phyloP scores from a whole-genome alignment of 2,329 filamentous ascomycete genomes.

The Pyrenophora tritici-repentis region DNA sequence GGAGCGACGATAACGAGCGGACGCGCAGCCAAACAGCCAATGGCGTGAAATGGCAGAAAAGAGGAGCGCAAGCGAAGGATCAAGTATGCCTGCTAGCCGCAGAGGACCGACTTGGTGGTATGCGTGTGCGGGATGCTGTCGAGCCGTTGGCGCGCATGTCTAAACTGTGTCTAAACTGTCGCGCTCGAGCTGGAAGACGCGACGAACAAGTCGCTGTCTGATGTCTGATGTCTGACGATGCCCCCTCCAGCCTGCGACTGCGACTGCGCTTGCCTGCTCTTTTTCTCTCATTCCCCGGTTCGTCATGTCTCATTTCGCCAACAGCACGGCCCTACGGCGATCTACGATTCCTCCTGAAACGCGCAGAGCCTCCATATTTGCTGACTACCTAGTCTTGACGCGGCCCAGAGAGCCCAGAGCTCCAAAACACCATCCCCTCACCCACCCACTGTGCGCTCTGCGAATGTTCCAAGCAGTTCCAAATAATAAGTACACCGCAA shows the following conservation, averaged over 20 bases:
- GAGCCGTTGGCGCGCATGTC: slow-evolving; percentile 2
- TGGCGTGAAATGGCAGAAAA: slow-evolving; percentile 11
- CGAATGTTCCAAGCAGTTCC: neutral
- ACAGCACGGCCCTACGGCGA: slow-evolving; percentile 5
- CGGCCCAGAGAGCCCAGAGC: neutral
- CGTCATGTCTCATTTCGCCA: slow-evolving; percentile 14
- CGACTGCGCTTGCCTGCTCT: neutral
- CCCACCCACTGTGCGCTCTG: neutral
- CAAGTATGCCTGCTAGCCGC: slow-evolving; percentile 4
- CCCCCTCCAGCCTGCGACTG: slow-evolving; percentile 4
- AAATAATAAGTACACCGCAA: neutral
- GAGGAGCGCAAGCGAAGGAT: slow-evolving; percentile 17
- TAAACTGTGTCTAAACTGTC: neutral
- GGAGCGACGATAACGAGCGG: slow-evolving; percentile 14
- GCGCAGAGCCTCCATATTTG: slow-evolving; percentile 5
- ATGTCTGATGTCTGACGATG: neutral
- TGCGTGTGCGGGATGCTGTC: slow-evolving; percentile 9
- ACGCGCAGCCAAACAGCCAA: slow-evolving; percentile 18
- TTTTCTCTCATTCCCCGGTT: neutral
- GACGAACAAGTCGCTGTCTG: neutral
- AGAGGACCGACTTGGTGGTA: slow-evolving; percentile 17
- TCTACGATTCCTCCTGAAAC: slow-evolving; percentile 14
- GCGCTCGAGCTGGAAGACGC: neutral
- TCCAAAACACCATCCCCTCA: neutral
- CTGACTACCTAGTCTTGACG: slow-evolving; percentile 5